Evolutionary conservation across 2,329 filamentous ascomycete species (phyloP), one percentile per base, ranked within the genome.

Genomic region (Cordyceps fumosorosea): DNA sequence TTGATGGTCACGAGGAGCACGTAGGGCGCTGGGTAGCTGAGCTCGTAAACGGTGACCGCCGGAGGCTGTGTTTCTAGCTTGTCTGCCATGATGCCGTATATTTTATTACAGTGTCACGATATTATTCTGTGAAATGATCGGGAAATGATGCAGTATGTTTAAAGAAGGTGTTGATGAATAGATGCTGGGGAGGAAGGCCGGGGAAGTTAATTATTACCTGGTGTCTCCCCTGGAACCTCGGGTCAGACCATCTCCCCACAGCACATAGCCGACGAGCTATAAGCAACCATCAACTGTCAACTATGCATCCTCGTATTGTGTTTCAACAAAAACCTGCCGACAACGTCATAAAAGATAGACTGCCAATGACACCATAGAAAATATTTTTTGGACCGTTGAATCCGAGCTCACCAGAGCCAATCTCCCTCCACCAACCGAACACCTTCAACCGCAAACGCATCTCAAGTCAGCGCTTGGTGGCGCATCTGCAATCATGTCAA

Each of bases 1-100:
- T 81, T 79, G 65, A 84, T 82, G 54, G 80, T 82, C 32, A 84
- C 77, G 61, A 82, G 77, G 11, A 84, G 73, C 57, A 82, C 76
- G 64, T 76, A 71, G 1, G 76, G 74, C 20, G 74, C 73, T 1
- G 81, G 81, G 64, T 79, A 81, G 56, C 73, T 72, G 64, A 83
- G 74, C 54, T 66, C 63, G 47, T 64, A 66, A 34, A 65, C 50
- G 18, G 65, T 62, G 34, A 58, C 40, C 54, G 56, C 26, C 4
- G 66, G 67, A 7, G 65, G 67, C 22, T 60, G 57, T 14, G 60
- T 64, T 20, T 64, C 51, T 14, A 67, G 54, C 24, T 55, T 51
- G 32, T 62, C 58, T 5, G 61, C 61, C 63, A 64, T 68, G 53
- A 10, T 57, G 47, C 5, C 12, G 20, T 18, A n/a, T 50, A 7